A percentile compares a stretch with the other conserved stretches of the same genome.
Evolutionary conservation across 2,329 filamentous ascomycete genomes (phyloP).

Genomic region (Ophiostoma novo-ulmi): DNA sequence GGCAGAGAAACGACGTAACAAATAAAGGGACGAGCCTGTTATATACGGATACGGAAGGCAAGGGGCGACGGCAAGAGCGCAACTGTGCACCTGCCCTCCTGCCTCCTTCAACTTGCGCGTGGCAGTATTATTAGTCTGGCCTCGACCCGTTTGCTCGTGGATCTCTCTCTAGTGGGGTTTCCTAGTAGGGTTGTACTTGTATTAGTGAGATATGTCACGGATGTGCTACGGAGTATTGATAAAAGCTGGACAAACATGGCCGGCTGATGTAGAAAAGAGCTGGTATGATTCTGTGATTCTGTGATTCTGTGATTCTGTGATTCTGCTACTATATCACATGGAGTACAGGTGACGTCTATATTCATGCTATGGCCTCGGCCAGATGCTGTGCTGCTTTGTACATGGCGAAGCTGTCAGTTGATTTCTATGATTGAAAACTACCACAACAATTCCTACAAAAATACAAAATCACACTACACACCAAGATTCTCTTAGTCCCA

Average conservation of each 20-base stretch:
- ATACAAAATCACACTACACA: background rate
- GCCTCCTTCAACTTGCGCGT: background rate
- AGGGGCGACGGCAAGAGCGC: conserved; percentile 9
- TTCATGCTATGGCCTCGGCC: background rate
- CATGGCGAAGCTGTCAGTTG: background rate
- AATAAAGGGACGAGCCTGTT: conserved; percentile 1
- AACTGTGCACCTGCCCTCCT: conserved; percentile 6
- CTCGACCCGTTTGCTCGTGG: conserved; percentile 10
- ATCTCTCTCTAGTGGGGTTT: conserved; percentile 8
- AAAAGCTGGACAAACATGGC: background rate
- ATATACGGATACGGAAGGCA: conserved; percentile 11
- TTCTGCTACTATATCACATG: background rate
- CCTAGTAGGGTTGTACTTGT: background rate
- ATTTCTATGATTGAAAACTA: background rate
- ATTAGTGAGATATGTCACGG: background rate
- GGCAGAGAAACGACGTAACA: background rate
- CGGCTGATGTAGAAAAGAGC: background rate
- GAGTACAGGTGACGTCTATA: background rate
- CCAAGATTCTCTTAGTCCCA: background rate
- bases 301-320: background rate
- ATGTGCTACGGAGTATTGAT: conserved; percentile 6
- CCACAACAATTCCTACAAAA: background rate
- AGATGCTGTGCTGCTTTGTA: background rate
- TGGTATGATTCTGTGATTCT: background rate
- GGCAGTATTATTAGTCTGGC: background rate